Evolutionary conservation across 495 filamentous ascomycete species (phyloP).

Genomic region (Physcia stellaris): DNA sequence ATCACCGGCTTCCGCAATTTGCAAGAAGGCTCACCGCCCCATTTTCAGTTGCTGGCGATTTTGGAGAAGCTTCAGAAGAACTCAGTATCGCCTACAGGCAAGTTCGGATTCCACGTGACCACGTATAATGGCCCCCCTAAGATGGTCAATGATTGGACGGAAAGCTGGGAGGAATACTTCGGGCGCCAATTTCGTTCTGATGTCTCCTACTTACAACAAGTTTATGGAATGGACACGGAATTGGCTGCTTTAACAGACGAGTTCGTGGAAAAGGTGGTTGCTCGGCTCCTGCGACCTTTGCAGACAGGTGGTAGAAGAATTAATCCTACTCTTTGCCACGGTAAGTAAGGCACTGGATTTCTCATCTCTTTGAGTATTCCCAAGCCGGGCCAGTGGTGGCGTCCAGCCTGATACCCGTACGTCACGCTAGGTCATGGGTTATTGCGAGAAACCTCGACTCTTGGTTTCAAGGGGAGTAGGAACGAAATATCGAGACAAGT

Average conservation of each 20-base stretch:
- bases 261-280: constrained; percentile 18
- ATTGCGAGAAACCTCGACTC: too few relatives aligned
- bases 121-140: constrained; percentile 25
- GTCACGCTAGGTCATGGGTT: too few relatives aligned
- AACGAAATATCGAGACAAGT: too few relatives aligned
- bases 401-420: too few relatives aligned
- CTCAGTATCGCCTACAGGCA: constrained; percentile 23
- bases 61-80: constrained; percentile 25
- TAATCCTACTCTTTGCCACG: constrained; percentile 29
- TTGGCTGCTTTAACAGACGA: constrained; percentile 2
- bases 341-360: too few relatives aligned
- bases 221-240: constrained; percentile 10
- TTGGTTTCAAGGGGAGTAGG: too few relatives aligned
- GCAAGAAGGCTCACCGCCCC: constrained; percentile 20
- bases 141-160: constrained; percentile 19
- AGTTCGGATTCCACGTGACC: constrained; percentile 30
- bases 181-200: constrained; percentile 11
- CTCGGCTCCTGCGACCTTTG: constrained; percentile 18
- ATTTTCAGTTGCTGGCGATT: constrained; percentile 20
- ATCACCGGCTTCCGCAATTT: constrained; percentile 13
- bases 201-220: constrained; percentile 9
- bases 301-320: constrained; percentile 18
- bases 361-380: too few relatives aligned
- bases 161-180: constrained; percentile 28
- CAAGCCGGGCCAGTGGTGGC: too few relatives aligned